Conservation (phyloP, 768 basidiomycete genomes). For the Rhodotorula paludigena region DNA sequence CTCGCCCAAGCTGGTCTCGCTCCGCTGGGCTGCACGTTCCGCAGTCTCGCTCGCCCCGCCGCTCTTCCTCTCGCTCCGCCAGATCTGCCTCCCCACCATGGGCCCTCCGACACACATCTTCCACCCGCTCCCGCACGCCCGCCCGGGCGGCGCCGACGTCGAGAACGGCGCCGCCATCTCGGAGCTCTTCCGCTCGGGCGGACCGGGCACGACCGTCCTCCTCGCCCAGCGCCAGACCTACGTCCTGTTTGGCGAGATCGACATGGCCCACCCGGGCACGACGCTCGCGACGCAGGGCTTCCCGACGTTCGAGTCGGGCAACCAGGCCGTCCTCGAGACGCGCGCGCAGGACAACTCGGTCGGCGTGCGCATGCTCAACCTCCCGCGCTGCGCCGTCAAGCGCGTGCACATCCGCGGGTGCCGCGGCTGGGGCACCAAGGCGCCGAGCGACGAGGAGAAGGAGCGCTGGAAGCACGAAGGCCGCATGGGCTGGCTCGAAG, state of each 20-base stretch:
- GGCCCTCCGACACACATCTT: slow-evolving; percentile 22
- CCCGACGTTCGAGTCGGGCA: slow-evolving; percentile 45
- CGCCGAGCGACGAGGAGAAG: slow-evolving; percentile 28
- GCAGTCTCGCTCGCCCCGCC: slow-evolving; percentile 4
- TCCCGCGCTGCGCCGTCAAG: slow-evolving; percentile 13
- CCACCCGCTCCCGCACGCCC: slow-evolving; percentile 8
- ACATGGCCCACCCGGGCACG: slow-evolving; percentile 48
- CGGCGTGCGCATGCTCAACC: slow-evolving; percentile 40
- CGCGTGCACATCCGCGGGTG: slow-evolving; percentile 35
- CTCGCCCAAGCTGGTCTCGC: background rate
- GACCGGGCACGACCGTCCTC: slow-evolving; percentile 47
- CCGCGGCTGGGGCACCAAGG: slow-evolving; percentile 32
- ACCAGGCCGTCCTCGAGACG: slow-evolving; percentile 46
- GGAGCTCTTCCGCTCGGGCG: slow-evolving; percentile 40
- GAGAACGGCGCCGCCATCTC: slow-evolving; percentile 26
- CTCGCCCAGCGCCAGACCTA: slow-evolving; percentile 46
- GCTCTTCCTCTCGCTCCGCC: slow-evolving; percentile 2
- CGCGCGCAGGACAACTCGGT: slow-evolving; percentile 43
- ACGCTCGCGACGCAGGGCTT: slow-evolving; percentile 50
- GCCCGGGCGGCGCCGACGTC: slow-evolving; percentile 6
- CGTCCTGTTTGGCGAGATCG: slow-evolving; percentile 45
- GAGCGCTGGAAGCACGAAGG: slow-evolving; percentile 32
- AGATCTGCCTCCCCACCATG: background rate
- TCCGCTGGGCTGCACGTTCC: background rate
- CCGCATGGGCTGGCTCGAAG: slow-evolving; percentile 45